Conservation (phyloP, 805 yeast genomes). For the Priceomyces fermenticarens region DNA sequence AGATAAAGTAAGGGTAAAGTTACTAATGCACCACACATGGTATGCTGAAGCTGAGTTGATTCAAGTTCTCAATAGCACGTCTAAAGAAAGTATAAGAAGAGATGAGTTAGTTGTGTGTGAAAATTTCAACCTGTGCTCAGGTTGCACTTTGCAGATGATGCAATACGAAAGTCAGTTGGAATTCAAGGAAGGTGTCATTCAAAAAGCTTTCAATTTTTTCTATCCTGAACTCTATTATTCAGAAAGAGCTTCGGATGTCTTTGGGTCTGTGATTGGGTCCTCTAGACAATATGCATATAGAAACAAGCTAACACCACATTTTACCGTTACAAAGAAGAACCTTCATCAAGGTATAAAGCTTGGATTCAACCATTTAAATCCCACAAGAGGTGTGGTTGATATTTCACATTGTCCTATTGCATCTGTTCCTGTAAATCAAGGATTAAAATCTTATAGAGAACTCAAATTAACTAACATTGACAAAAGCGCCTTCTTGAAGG, state of each 20-base stretch:
- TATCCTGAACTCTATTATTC: conserved; percentile 22
- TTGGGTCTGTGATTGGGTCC: conserved; percentile 30
- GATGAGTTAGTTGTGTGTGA: conserved; percentile 28
- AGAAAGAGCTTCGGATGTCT: conserved; percentile 6
- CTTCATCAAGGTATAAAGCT: conserved; percentile 13
- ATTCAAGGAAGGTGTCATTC: conserved; percentile 27
- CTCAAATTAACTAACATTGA: conserved; percentile 7
- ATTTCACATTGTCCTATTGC: conserved; percentile 38
- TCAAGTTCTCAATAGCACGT: conserved; percentile 10
- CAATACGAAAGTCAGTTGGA: conserved; percentile 35
- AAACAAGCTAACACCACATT: conserved; percentile 43
- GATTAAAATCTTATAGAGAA: conserved; percentile 14
- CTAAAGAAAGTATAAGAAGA: conserved; percentile 15
- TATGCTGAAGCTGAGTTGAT: conserved; percentile 30
- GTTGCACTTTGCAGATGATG: conserved; percentile 44
- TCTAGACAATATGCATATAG: conserved; percentile 39
- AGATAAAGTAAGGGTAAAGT: conserved; percentile 27
- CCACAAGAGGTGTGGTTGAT: conserved; percentile 25
- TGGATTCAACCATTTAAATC: conserved; percentile 29
- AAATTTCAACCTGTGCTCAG: conserved; percentile 35
- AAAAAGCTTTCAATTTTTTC: conserved; percentile 33
- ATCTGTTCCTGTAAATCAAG: conserved; percentile 25
- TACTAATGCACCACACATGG: conserved; percentile 27
- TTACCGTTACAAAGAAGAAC: conserved; percentile 11
- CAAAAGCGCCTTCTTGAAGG: not conserved